A percentile compares a stretch with the other conserved stretches of the same genome.
Conservation (phyloP, 1,139 yeast species). For the Hansenula anomala region DNA sequence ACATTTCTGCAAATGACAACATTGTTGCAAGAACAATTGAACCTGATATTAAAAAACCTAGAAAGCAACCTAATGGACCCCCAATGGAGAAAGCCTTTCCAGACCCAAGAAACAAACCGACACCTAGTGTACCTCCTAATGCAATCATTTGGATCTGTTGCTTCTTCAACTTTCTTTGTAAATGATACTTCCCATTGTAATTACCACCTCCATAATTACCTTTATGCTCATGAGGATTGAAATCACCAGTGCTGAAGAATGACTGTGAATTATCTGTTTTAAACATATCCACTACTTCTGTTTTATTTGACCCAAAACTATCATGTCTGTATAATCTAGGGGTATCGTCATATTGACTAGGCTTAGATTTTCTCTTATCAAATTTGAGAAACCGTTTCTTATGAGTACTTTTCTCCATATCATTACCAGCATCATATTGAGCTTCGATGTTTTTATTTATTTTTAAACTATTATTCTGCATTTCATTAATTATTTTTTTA, state of each 20-base stretch:
- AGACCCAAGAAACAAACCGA: constrained; percentile 72
- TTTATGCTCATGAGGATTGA: constrained; percentile 4
- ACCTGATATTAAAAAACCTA: constrained; percentile 69
- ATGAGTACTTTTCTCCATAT: constrained; percentile 8
- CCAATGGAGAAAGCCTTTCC: constrained; percentile 75
- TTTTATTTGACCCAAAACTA: constrained; percentile 5
- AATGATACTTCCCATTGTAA: constrained; percentile 13
- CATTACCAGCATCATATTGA: constrained; percentile 18
- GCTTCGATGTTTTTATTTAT: constrained; percentile 14
- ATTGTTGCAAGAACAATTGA: constrained; percentile 63
- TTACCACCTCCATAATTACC: neutral
- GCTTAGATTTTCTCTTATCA: neutral
- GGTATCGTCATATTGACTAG: constrained; percentile 5
- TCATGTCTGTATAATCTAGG: constrained; percentile 7
- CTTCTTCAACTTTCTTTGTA: constrained; percentile 56
- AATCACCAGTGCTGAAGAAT: constrained; percentile 1
- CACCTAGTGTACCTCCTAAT: constrained; percentile 79
- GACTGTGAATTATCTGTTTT: constrained; percentile 8
- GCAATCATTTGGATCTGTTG: constrained; percentile 81
- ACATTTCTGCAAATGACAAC: constrained; percentile 82
- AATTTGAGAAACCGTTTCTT: constrained; percentile 3
- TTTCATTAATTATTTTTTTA: constrained; percentile 12
- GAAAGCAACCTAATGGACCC: constrained; percentile 76
- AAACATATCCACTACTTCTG: constrained; percentile 13
- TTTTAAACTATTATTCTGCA: constrained; percentile 13